Evolutionary conservation across 1,284 basidiomycete genomes (phyloP).

Genomic region (Taiwanofungus camphoratus): DNA sequence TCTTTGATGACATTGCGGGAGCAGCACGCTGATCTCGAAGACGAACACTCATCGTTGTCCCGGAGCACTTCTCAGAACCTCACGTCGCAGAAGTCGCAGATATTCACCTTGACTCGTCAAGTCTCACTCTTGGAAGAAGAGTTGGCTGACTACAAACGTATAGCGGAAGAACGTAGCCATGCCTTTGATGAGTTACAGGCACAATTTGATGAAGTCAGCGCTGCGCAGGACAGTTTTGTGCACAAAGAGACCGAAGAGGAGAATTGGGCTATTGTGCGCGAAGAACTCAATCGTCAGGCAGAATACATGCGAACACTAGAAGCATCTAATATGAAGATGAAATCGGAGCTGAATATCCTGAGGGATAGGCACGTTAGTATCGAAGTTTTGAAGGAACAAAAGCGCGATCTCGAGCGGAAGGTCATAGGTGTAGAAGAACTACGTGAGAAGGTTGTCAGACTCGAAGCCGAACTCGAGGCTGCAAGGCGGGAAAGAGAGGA

Average conservation of each 20-base stretch:
- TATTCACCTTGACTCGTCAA: slow-evolving; percentile 40
- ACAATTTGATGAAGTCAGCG: slow-evolving; percentile 39
- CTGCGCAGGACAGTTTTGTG: slow-evolving; percentile 21
- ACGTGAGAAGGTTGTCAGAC: slow-evolving; percentile 46
- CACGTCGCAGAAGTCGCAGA: slow-evolving; percentile 41
- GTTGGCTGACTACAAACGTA: slow-evolving; percentile 32
- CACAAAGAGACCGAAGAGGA: slow-evolving; percentile 35
- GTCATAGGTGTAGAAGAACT: slow-evolving; percentile 48
- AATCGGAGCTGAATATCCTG: slow-evolving; percentile 46
- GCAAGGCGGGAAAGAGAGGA: slow-evolving; percentile 48
- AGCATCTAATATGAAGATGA: slow-evolving; percentile 53
- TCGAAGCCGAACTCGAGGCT: slow-evolving; percentile 61
- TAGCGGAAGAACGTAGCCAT: slow-evolving; percentile 37
- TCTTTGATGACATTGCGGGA: slow-evolving; percentile 44
- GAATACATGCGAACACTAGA: slow-evolving; percentile 59
- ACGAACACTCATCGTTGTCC: slow-evolving; percentile 40
- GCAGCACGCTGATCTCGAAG: slow-evolving; percentile 50
- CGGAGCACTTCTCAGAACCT: slow-evolving; percentile 41
- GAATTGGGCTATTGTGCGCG: slow-evolving; percentile 49
- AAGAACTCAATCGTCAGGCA: slow-evolving; percentile 60
- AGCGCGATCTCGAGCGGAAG: slow-evolving; percentile 57
- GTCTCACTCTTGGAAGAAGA: slow-evolving; percentile 40
- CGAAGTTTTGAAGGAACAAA: slow-evolving; percentile 73
- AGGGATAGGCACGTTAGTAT: slow-evolving; percentile 52
- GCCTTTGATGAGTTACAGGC: slow-evolving; percentile 40